Percentiles rank a stretch among this genome's conserved stretches.
phyloP scores from a whole-genome alignment of 129 eudicot species.

The Erigeron canadensis region DNA sequence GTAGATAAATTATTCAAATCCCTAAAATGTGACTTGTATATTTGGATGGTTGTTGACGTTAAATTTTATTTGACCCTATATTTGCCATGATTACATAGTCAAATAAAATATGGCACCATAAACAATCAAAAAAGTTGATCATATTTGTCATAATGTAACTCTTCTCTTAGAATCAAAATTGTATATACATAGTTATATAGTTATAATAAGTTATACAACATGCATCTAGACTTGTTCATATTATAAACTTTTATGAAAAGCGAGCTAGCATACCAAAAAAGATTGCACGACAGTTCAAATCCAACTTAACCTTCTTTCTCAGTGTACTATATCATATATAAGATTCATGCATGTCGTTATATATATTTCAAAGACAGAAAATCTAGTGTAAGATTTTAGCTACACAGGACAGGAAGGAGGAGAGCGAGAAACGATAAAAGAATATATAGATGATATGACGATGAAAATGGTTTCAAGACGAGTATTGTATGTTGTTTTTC shows the following conservation, averaged over 20 bases:
- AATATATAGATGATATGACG: not conserved
- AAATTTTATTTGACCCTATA: constrained; percentile 23
- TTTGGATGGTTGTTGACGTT: constrained; percentile 22
- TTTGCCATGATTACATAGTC: constrained; percentile 26
- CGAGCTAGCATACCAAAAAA: not conserved
- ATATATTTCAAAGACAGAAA: not conserved
- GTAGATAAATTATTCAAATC: constrained; percentile 26
- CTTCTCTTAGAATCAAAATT: not conserved
- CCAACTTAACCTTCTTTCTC: constrained; percentile 18
- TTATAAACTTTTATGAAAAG: not conserved
- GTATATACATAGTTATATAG: not conserved
- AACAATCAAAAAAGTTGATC: constrained; percentile 33
- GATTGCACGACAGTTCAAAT: constrained; percentile 15
- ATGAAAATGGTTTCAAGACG: constrained; percentile 9
- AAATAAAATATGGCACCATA: constrained; percentile 35
- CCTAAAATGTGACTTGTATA: constrained; percentile 22
- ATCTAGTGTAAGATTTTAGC: constrained; percentile 22
- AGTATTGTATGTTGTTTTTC: not conserved
- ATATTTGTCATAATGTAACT: constrained; percentile 7
- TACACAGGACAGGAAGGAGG: not conserved
- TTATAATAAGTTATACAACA: constrained; percentile 5
- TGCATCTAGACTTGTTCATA: constrained; percentile 3
- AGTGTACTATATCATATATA: constrained; percentile 19
- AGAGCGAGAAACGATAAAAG: not conserved
- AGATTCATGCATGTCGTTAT: constrained; percentile 21